Base-by-base conservation (phyloP, 2,329 filamentous ascomycete species). In the Colletotrichum graminicola region DNA sequence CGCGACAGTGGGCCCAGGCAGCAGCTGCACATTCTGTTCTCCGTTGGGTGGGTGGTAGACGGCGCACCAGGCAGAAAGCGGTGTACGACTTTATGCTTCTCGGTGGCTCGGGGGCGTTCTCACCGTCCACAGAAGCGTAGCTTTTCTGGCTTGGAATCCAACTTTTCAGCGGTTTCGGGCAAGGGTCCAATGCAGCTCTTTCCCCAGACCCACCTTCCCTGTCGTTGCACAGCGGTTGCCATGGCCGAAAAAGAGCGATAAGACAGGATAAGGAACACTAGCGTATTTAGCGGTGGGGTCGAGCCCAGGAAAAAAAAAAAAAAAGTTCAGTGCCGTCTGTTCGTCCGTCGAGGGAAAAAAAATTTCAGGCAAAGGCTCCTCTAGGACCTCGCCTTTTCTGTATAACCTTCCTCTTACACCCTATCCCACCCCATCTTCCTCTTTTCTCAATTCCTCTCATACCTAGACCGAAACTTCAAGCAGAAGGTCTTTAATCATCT, bases 331-430 rank as follows among this genome's bases (percentile, higher is more conserved):
- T 71, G 63, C 67, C 43, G 57, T 61, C 64, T 57, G 64, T 41
- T 67, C 65, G 41, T 36, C 65, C 32, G 62, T 66, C 66, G 39
- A 69, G 45, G 60, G 63, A 66, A 71, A 74, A 74, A 74, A 74
- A 74, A 68, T 71, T 74, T 72, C 62, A 64, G 73, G 67, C 67
- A 72, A 70, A 65, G 72, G 71, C 62, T 72, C 68, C 54, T 62
- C 62, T 26, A 63, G 55, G 51, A 43, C 61, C 67, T 66, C 49
- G 56, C 60, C 61, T 64, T 73, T 45, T 66, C 62, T 62, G 36
- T 56, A 63, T 43, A 60, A 61, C 73, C 41, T 69, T 29, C 67
- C 29, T 67, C 47, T 68, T 29, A 66, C 32, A 67, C 67, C 56
- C 43, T 60, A 61, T 74, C 60, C 73, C 57, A 59, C 41, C 64